A percentile compares a stretch with the other conserved stretches of the same genome.
phyloP scores from a whole-genome alignment of 2,329 filamentous ascomycete species.

The Elsinoe fawcettii region DNA sequence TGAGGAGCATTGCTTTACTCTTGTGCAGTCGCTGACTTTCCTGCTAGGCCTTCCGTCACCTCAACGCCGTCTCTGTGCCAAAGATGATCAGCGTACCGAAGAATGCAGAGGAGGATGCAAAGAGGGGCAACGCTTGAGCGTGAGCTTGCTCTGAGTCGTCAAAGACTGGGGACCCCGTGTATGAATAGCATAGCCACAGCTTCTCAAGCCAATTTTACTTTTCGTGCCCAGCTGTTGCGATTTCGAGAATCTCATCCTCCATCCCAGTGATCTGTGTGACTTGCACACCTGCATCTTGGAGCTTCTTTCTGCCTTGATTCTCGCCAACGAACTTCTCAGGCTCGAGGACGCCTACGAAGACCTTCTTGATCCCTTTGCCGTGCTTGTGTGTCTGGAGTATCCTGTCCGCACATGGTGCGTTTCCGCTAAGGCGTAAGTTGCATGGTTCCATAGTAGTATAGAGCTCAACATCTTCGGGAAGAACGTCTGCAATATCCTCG shows the following conservation, averaged over 20 bases:
- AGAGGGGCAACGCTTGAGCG: slow-evolving; percentile 35
- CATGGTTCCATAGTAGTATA: slow-evolving; percentile 95
- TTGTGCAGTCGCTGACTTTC: slow-evolving; percentile 25
- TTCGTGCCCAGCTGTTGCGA: slow-evolving; percentile 74
- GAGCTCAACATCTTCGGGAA: slow-evolving; percentile 53
- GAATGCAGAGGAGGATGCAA: slow-evolving; percentile 44
- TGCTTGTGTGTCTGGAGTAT: slow-evolving; percentile 50
- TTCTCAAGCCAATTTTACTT: slow-evolving; percentile 2
- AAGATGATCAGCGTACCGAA: slow-evolving; percentile 47
- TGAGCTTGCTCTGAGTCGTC: not conserved
- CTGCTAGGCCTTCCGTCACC: slow-evolving; percentile 43
- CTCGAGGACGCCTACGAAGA: slow-evolving; percentile 83
- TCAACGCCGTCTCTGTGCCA: slow-evolving; percentile 47
- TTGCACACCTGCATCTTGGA: slow-evolving; percentile 64
- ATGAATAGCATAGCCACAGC: not conserved
- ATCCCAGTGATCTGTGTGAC: slow-evolving; percentile 67
- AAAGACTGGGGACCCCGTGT: not conserved
- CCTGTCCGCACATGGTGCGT: slow-evolving; percentile 68
- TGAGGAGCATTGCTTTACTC: not conserved
- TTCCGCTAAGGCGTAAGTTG: slow-evolving; percentile 64
- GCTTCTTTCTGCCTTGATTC: slow-evolving; percentile 64
- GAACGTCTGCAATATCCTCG: slow-evolving; percentile 44
- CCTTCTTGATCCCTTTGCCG: slow-evolving; percentile 59
- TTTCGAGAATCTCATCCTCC: slow-evolving; percentile 69
- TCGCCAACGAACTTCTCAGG: slow-evolving; percentile 82